Conservation (phyloP, 192 early-diverging fungal genomes). For the Mortierella alpina region DNA sequence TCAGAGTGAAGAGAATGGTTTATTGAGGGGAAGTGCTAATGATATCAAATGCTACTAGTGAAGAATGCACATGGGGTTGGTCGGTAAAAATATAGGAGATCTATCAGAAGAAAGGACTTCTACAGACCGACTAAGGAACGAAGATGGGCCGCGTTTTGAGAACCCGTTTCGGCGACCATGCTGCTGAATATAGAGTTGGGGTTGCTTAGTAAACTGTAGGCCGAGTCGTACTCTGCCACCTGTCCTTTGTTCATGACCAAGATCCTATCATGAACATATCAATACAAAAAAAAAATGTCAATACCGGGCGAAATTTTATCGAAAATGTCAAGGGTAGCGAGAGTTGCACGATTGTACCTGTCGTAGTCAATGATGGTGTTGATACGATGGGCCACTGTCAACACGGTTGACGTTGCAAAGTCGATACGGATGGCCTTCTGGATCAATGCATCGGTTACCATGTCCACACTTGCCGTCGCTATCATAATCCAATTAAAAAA, state of each 20-base stretch:
- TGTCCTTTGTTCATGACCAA: conserved; percentile 75
- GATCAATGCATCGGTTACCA: conserved; percentile 82
- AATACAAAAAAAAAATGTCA: background rate
- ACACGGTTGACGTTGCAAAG: conserved; percentile 71
- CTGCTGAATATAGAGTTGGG: conserved; percentile 72
- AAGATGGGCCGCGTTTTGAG: conserved; percentile 40
- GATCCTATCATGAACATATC: conserved; percentile 34
- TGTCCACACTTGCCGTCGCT: conserved; percentile 86
- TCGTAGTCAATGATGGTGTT: conserved; percentile 71
- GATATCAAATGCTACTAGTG: no score
- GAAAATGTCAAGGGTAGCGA: background rate
- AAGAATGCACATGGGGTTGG: no score
- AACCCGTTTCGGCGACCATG: conserved; percentile 87
- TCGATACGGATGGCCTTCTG: conserved; percentile 75
- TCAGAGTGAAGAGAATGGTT: no score
- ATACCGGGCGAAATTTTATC: background rate
- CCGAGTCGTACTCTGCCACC: conserved; percentile 86
- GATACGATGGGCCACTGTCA: conserved; percentile 82
- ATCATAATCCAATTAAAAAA: conserved; percentile 53
- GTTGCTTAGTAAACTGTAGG: conserved; percentile 70
- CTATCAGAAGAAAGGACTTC: background rate
- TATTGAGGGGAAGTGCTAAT: no score
- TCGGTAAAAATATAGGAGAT: no score
- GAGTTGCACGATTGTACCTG: conserved; percentile 11
- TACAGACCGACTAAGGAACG: conserved; percentile 31